Conservation (phyloP, 768 basidiomycete genomes). For the Collybiopsis luxurians region DNA sequence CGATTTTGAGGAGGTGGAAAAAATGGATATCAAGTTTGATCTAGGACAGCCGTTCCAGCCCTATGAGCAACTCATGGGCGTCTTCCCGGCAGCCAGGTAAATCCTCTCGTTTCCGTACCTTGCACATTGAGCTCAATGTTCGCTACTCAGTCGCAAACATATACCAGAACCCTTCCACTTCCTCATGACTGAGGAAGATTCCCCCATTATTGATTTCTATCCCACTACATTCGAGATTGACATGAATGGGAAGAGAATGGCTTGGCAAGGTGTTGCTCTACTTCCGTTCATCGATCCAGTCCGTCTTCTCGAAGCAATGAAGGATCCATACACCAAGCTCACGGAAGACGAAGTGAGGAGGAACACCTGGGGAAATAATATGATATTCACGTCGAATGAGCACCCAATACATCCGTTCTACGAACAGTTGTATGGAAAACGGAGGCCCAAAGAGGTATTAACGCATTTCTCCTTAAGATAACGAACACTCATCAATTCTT, state of each 20-base stretch:
- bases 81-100: slow-evolving; percentile 92
- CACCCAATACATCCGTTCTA: slow-evolving; percentile 87
- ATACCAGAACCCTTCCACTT: slow-evolving; percentile 84
- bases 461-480: slow-evolving; percentile 5
- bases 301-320: slow-evolving; percentile 84
- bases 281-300: slow-evolving; percentile 92
- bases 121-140: slow-evolving; percentile 6
- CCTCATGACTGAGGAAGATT: slow-evolving; percentile 84
- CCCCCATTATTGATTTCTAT: slow-evolving; percentile 96
- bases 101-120: slow-evolving; percentile 1
- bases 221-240: slow-evolving; percentile 90
- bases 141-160: slow-evolving; percentile 66
- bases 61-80: slow-evolving; percentile 97
- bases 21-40: slow-evolving; percentile 78
- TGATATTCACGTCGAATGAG: slow-evolving; percentile 80
- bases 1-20: slow-evolving; percentile 80
- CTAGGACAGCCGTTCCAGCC: slow-evolving; percentile 90
- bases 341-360: slow-evolving; percentile 79
- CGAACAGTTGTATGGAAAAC: slow-evolving; percentile 87
- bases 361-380: slow-evolving; percentile 82
- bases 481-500: slow-evolving; percentile 9
- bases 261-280: slow-evolving; percentile 97
- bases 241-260: slow-evolving; percentile 99
- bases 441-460: slow-evolving; percentile 74
- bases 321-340: slow-evolving; percentile 59